These are phyloP conservation scores for Hypoxylon sp. DNA, from an alignment of 2,329 filamentous ascomycete species.

Conservation along the genomic window DNA sequence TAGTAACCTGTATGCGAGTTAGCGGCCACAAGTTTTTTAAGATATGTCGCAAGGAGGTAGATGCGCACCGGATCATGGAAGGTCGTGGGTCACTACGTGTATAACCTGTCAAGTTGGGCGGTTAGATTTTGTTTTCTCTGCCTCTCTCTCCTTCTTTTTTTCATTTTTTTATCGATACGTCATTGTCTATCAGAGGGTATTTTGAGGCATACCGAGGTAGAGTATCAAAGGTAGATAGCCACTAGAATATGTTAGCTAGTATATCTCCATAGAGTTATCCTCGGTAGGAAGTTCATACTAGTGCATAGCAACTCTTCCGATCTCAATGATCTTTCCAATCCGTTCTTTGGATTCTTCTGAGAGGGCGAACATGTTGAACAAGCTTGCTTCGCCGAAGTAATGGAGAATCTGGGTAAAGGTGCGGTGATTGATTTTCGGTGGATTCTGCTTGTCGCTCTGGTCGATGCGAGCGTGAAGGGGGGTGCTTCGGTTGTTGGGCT, in stretches of 20 bases:
- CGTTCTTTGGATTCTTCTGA: constrained; percentile 99
- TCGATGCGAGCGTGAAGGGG: neutral
- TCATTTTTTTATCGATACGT: constrained; percentile 8
- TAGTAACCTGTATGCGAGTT: constrained; percentile 65
- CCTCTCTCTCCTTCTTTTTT: neutral
- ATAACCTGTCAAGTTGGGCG: constrained; percentile 74
- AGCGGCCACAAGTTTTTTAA: constrained; percentile 35
- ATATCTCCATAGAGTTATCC: neutral
- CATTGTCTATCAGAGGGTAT: constrained; percentile 14
- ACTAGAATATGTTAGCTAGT: constrained; percentile 66
- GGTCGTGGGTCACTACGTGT: constrained; percentile 94
- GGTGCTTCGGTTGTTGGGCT: neutral
- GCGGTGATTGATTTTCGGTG: neutral
- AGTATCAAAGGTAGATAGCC: constrained; percentile 97
- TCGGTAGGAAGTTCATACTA: constrained; percentile 75
- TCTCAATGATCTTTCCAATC: constrained; percentile 95
- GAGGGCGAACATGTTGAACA: constrained; percentile 73
- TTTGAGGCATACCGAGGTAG: constrained; percentile 82
- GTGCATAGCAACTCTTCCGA: constrained; percentile 93
- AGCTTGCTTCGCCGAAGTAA: constrained; percentile 6
- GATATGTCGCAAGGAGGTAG: neutral
- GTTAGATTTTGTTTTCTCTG: constrained; percentile 27
- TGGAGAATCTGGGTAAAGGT: neutral
- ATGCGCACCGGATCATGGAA: constrained; percentile 71
- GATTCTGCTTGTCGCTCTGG: neutral